Evolutionary conservation across 2,329 filamentous ascomycete species (phyloP), one percentile per base, ranked within the genome.

Genomic region (Clathrospora elynae): DNA sequence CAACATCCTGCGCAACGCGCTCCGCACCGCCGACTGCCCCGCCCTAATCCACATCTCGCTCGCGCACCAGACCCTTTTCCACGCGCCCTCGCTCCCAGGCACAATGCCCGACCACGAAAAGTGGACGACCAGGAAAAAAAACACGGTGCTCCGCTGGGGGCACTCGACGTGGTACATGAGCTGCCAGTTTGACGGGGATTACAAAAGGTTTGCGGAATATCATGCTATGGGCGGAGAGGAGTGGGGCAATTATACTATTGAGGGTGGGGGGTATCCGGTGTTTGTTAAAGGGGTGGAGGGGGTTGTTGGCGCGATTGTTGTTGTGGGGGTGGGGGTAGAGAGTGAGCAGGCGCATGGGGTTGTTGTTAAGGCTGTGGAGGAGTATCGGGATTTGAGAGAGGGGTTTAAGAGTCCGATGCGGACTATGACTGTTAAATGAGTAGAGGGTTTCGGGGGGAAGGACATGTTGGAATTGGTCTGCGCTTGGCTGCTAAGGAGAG

Each of bases 331-430:
- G 11, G 49, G 41, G 0, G 67, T 92, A 66, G 86, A 84, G 73
- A 85, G 90, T 69, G 77, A 87, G 57, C 80, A 90, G 72, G 87
- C 91, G 67, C 88, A 93, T 68, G 82, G 82, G 6, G 80, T 90
- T 24, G 83, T 92, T 60, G 79, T 87, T 1, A 85, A 90, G 64
- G 82, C 82, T 1, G 75, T 90, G 28, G 75, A 76, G 55, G 78
- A 81, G 49, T 78, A 78, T 54, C 76, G 55, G 63, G 62, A 64
- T 43, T 43, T 69, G 42, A 51, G 65, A 22, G 66, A 68, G 17
- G 66, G 64, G 8, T 65, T 59, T 19, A 58, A 55, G 41, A 68
- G 63, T 35, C 66, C 66, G 3, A 63, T 65, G 64, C 49, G 66
- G 22, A 60, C 53, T 16, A 53, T 57, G 51, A 66, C 64, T 10